Evolutionary conservation across 768 basidiomycete genomes (phyloP), one percentile per base, ranked within the genome.

Genomic region (Suillus decipiens): DNA sequence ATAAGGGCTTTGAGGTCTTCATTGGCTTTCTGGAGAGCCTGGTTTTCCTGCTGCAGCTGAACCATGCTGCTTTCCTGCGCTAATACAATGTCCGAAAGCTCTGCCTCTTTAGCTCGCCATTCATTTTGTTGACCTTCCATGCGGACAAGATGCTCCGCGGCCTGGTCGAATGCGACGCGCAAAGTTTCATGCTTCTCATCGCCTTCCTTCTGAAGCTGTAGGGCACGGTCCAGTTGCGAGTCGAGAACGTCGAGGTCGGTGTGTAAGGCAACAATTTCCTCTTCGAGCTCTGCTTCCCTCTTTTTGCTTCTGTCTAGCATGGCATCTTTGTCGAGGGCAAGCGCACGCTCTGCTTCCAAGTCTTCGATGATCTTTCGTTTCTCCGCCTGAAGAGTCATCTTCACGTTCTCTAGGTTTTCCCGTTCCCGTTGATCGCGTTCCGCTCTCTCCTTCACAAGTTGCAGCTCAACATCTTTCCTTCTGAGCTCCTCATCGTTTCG

Each of bases 401-500:
- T 92, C 51, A 96, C 78, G 64, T 80, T 86, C 73, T 95, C 90
- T 59, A 99, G 72, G 19, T 86, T 86, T 69, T 89, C 89, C 57
- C 86, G 84, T 75, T 96, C 96, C 62, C 83, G 82, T 68, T 90
- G 87, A 63, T 99, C 96, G 34, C 90, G 84, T 71, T 96, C 93
- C 0, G 93, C 94, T 9, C 91, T 82, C 70, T 97, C 95, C 71
- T 88, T 90, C 60, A 88, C 84, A 55, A 95, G 78, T 1, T 84
- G 79, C 14, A 98, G 79, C 70, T 99, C 97, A 1, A 87, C 81
- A 61, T 95, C 92, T 74, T 96, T 96, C 75, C 86, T 84, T 17
- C 91, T 84, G 6, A 99, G 83, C 72, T 96, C 96, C 45, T 96
- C 95, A 70, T 99, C 96, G 66, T 87, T 91, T 19, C 95, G 82